A percentile compares a stretch with the other conserved stretches of the same genome.
phyloP scores from a whole-genome alignment of 148 eudicot genomes.

The Silene conica region DNA sequence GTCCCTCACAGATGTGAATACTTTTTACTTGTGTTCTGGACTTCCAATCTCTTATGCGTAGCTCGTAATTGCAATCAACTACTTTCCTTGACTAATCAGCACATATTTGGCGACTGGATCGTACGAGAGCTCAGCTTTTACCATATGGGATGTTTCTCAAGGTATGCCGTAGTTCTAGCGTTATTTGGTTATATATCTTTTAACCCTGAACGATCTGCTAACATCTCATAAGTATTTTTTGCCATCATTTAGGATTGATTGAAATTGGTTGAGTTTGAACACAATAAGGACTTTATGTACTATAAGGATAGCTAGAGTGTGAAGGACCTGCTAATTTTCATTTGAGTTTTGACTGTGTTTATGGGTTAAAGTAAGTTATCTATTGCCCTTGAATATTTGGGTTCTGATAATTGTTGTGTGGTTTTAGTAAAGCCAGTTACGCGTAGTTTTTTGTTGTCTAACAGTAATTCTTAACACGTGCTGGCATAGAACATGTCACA shows the following conservation, averaged over 20 bases:
- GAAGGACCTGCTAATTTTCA: background rate
- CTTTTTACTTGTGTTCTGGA: background rate
- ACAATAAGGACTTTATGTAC: background rate
- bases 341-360: background rate
- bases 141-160: constrained; percentile 97
- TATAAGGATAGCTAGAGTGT: background rate
- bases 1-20: background rate
- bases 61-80: constrained; percentile 1
- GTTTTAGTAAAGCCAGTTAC: background rate
- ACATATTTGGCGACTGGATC: constrained; percentile 97
- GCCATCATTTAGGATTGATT: background rate
- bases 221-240: background rate
- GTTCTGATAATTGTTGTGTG: background rate
- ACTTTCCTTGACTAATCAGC: constrained; percentile 50
- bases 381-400: background rate
- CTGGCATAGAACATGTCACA: no score
- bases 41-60: background rate
- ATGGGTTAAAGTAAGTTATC: background rate
- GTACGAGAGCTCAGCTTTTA: constrained; percentile 83
- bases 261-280: background rate
- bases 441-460: background rate
- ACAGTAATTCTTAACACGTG: no score
- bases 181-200: background rate
- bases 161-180: constrained; percentile 40
- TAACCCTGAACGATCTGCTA: background rate